These are phyloP conservation scores for Pinus tabuliformis DNA, from an alignment of 75 land plant species.

Conservation along the genomic window DNA sequence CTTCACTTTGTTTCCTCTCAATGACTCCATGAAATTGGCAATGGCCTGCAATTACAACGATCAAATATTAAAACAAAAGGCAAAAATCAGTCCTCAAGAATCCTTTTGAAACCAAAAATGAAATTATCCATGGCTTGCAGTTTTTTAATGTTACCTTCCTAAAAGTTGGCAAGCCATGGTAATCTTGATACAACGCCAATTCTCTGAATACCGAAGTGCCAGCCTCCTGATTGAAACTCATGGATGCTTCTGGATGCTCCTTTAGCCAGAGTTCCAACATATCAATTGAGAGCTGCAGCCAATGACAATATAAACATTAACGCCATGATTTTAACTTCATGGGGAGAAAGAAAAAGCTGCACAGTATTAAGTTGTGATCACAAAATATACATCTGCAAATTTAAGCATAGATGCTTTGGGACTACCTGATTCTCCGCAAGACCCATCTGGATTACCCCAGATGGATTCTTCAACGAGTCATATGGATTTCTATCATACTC, in stretches of 20 bases:
- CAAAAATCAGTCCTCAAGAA: neutral
- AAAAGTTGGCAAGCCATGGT: conserved; percentile 48
- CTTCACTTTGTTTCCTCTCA: conserved; percentile 43
- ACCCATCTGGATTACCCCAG: conserved; percentile 68
- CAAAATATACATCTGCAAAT: no score
- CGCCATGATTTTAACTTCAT: neutral
- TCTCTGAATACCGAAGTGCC: conserved; percentile 43
- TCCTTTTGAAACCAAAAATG: neutral
- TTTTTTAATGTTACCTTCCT: conserved; percentile 23
- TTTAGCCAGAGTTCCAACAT: conserved; percentile 58
- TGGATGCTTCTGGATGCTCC: conserved; percentile 40
- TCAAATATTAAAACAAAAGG: neutral
- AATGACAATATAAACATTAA: neutral
- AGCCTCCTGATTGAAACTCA: conserved; percentile 18
- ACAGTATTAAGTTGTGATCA: no score
- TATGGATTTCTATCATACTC: conserved; percentile 52
- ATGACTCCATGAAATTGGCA: conserved; percentile 56
- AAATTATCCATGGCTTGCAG: neutral
- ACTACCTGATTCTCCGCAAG: conserved; percentile 59
- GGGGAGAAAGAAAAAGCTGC: no score
- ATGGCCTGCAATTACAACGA: conserved; percentile 39
- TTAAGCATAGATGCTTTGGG: no score
- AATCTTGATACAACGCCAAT: conserved; percentile 61
- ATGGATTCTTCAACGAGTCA: conserved; percentile 36
- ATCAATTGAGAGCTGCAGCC: conserved; percentile 55